phyloP scores from a whole-genome alignment of 2,329 filamentous ascomycete species.

The Xylariaceae sp. region DNA sequence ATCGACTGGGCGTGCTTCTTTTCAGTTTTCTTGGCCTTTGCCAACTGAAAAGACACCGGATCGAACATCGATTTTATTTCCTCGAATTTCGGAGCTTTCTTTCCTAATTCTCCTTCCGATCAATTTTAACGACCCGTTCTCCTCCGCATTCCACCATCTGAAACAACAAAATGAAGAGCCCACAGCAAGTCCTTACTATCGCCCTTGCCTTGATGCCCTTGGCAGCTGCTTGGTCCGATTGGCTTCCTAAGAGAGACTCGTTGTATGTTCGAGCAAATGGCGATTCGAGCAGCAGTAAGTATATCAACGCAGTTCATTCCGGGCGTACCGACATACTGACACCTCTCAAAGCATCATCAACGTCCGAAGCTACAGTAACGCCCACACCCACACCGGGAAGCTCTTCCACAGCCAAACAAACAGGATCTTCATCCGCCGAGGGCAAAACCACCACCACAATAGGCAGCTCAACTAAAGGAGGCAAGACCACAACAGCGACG shows the following conservation, averaged over 20 bases:
- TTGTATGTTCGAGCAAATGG: constrained; percentile 49
- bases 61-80: too few species aligned
- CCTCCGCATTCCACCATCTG: constrained; percentile 23
- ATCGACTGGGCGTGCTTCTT: too few species aligned
- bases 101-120: too few species aligned
- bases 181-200: constrained; percentile 44
- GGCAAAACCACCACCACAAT: constrained; percentile 41
- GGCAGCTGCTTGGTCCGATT: constrained; percentile 54
- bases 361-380: constrained; percentile 1
- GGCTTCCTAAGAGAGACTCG: constrained; percentile 50
- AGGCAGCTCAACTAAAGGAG: constrained; percentile 28
- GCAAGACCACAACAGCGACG: constrained; percentile 24
- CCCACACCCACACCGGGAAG: constrained; percentile 1
- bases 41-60: too few species aligned
- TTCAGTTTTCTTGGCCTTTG: too few species aligned
- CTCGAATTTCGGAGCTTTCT: too few species aligned
- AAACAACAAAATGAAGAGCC: constrained; percentile 46
- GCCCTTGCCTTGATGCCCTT: constrained; percentile 50
- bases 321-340: neutral
- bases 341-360: constrained; percentile 6
- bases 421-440: too few species aligned
- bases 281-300: constrained; percentile 24
- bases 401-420: neutral
- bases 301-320: neutral
- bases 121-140: too few species aligned